Evolutionary conservation across 108 stramenopile species (phyloP).

Genomic region (Aureococcus anophagefferens): DNA sequence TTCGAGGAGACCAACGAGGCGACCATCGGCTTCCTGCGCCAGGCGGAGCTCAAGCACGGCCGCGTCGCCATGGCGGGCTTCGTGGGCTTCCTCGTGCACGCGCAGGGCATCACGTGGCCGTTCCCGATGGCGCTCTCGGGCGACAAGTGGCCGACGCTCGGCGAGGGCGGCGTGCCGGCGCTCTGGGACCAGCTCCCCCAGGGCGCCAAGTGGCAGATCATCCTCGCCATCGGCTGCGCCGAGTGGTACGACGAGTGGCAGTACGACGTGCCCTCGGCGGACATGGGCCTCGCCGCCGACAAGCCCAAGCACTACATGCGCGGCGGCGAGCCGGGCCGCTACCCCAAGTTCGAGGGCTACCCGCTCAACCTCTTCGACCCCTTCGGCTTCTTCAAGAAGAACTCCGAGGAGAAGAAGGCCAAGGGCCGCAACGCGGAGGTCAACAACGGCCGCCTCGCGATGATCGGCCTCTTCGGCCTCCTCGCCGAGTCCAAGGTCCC

Average conservation of each 20-base stretch:
- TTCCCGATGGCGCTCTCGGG: constrained; percentile 11
- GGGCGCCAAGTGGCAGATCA: constrained; percentile 76
- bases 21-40: constrained; percentile 48
- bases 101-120: constrained; percentile 2
- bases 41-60: constrained; percentile 61
- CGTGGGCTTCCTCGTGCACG: constrained; percentile 57
- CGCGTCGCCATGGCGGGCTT: constrained; percentile 72
- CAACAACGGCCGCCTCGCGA: constrained; percentile 73
- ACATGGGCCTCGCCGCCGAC: constrained; percentile 12
- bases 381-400: constrained; percentile 48
- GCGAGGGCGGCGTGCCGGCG: constrained; percentile 32
- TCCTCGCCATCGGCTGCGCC: constrained; percentile 63
- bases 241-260: constrained; percentile 60
- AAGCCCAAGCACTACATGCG: constrained; percentile 55
- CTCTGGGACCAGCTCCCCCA: constrained; percentile 65
- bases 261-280: background rate
- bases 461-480: constrained; percentile 46
- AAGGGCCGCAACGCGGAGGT: constrained; percentile 58
- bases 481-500: background rate
- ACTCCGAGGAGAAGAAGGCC: constrained; percentile 49
- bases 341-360: too few species aligned
- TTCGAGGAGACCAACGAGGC: constrained; percentile 39
- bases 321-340: constrained; percentile 45
- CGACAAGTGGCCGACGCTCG: background rate
- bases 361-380: constrained; percentile 50